Evolutionary conservation across 352 stramenopile species (phyloP), one percentile per base, ranked within the genome.

Genomic region (Globisporangium emineosum): DNA sequence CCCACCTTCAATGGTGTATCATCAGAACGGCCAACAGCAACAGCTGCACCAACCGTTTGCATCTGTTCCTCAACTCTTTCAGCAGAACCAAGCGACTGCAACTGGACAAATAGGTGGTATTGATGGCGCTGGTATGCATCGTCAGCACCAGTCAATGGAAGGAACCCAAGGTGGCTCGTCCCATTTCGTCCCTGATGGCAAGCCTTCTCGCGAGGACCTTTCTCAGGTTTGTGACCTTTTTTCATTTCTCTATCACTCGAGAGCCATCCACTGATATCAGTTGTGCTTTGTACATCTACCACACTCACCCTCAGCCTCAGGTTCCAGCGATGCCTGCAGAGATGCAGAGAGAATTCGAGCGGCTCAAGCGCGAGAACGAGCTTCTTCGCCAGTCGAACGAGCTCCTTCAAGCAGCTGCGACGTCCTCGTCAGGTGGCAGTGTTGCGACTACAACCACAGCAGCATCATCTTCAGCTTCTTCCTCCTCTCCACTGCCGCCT

Each of bases 301-400:
- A n/a, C 29, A n/a, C n/a, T n/a, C n/a, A n/a, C n/a, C n/a, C n/a
- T n/a, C 25, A 29, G 43, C 35, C 37, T 27, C 30, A 62, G 37
- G 42, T 15, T n/a, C 13, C 66, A 67, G 56, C 30, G 3, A 58
- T 75, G 61, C 30, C 53, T 5, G 66, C 67, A 10, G 80, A 81
- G 4, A 57, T 91, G 2, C 40, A 89, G 65, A 65, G 70, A 25
- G 83, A 90, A 52, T 87, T 87, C 55, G 83, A 89, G 54, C 79
- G 81, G 1, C 68, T 91, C 17, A 88, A 78, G 69, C 70, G 70
- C 23, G 83, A 91, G 43, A 91, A 91, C 62, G 77, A 89, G 54
- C 65, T 67, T 21, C 70, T 91, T 19, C 83, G 80, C 17, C 72
- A 72, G 19, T 91, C 81, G 19, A 91, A 91, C 32, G 80, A 88